Evolutionary conservation across 805 yeast genomes (phyloP).

Genomic region (Hanseniaspora pseudoguilliermondii): DNA sequence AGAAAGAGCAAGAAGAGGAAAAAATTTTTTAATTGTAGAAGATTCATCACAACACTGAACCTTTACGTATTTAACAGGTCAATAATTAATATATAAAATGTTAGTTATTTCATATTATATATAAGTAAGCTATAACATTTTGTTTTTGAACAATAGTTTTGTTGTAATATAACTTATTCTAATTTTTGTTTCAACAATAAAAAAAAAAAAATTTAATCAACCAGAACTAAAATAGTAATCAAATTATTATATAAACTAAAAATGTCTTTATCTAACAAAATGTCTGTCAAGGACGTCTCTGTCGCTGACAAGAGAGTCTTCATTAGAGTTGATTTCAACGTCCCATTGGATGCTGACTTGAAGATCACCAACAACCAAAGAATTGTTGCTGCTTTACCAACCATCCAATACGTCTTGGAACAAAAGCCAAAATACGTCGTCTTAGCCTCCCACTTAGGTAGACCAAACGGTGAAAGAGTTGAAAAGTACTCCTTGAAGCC

Average conservation of each 20-base stretch:
- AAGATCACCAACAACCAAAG: slow-evolving; percentile 99
- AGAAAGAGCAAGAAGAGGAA: no score
- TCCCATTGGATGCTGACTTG: slow-evolving; percentile 77
- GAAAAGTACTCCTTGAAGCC: slow-evolving; percentile 87
- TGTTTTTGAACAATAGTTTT: no score
- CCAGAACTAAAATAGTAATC: background rate
- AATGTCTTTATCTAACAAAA: slow-evolving; percentile 90
- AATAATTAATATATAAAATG: no score
- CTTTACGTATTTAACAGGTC: no score
- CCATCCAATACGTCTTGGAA: slow-evolving; percentile 87
- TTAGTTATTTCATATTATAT: no score
- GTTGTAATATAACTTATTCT: no score
- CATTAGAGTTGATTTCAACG: slow-evolving; percentile 95
- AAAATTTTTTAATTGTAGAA: no score
- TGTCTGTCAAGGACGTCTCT: slow-evolving; percentile 82
- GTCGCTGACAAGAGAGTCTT: slow-evolving; percentile 88
- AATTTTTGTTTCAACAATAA: background rate
- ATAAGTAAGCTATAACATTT: no score
- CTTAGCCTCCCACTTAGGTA: slow-evolving; percentile 94
- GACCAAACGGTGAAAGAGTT: slow-evolving; percentile 90
- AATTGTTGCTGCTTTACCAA: slow-evolving; percentile 98
- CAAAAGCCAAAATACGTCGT: slow-evolving; percentile 83
- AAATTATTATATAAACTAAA: slow-evolving; percentile 9
- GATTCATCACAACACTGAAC: no score
- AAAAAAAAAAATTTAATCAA: background rate